Percentiles rank a stretch among this genome's conserved stretches.
phyloP scores from a whole-genome alignment of 768 basidiomycete genomes.

The Cyclocybe cylindracea region DNA sequence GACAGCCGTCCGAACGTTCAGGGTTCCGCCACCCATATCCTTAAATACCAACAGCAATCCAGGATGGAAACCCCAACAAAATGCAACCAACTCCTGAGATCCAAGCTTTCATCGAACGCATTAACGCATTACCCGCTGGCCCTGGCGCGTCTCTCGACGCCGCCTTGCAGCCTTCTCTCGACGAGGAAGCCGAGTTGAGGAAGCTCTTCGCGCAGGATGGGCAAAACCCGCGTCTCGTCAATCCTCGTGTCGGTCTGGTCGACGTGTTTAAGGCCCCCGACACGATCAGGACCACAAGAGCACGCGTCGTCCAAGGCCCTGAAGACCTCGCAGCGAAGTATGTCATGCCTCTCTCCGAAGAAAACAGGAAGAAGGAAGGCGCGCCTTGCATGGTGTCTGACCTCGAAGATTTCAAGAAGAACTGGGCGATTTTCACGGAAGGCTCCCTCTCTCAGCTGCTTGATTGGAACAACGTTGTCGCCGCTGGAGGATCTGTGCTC shows the following conservation, averaged over 20 bases:
- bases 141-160: constrained; percentile 39
- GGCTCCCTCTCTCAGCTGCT: constrained; percentile 57
- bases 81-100: constrained; percentile 24
- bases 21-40: no score
- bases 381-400: constrained; percentile 46
- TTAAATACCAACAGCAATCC: not conserved
- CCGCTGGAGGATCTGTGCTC: constrained; percentile 60
- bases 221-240: constrained; percentile 39
- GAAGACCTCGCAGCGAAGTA: constrained; percentile 47
- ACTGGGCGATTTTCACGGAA: constrained; percentile 66
- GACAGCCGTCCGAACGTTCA: no score
- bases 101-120: constrained; percentile 21
- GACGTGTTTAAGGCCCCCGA: constrained; percentile 55
- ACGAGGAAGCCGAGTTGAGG: constrained; percentile 56
- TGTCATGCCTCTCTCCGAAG: constrained; percentile 52
- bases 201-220: constrained; percentile 57
- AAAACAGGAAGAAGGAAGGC: constrained; percentile 49
- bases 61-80: not conserved
- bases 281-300: constrained; percentile 47
- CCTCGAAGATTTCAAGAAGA: constrained; percentile 62
- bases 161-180: constrained; percentile 53
- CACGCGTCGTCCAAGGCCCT: constrained; percentile 46
- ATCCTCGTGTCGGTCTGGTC: constrained; percentile 58
- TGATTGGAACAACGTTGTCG: constrained; percentile 67
- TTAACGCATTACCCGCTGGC: constrained; percentile 18